Evolutionary conservation across 306 rosid species (phyloP).

Genomic region (Vigna angularis): DNA sequence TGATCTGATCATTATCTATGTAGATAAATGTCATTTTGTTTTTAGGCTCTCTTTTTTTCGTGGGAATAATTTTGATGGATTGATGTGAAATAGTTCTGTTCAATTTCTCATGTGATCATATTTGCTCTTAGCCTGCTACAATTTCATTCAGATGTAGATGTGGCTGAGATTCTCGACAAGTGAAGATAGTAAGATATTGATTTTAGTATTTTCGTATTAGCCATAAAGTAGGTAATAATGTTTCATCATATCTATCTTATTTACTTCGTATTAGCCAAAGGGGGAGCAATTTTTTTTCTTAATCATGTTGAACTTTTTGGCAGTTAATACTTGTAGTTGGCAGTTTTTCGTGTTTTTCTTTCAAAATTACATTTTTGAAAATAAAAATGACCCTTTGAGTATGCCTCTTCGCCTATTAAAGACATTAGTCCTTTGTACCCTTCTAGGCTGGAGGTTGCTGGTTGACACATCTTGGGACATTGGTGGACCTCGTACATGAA

Average conservation of each 20-base stretch:
- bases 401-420: too few relatives aligned
- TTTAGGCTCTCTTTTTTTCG: slow-evolving; percentile 8
- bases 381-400: too few relatives aligned
- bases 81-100: slow-evolving; percentile 1
- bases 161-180: slow-evolving; percentile 21
- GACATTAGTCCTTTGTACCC: too few relatives aligned
- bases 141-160: slow-evolving; percentile 13
- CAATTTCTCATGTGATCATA: slow-evolving; percentile 38
- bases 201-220: background rate
- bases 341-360: background rate
- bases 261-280: too few relatives aligned
- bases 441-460: too few relatives aligned
- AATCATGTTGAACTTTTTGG: too few relatives aligned
- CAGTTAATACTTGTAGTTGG: too few relatives aligned
- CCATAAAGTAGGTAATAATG: background rate
- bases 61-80: slow-evolving; percentile 39
- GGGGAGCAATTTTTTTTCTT: too few relatives aligned
- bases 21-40: slow-evolving; percentile 59
- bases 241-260: too few relatives aligned
- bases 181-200: background rate
- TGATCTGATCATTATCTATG: slow-evolving; percentile 40
- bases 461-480: too few relatives aligned
- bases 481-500: too few relatives aligned
- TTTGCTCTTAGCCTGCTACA: slow-evolving; percentile 14
- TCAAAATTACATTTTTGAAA: too few relatives aligned